Evolutionary conservation across 257 asterid genomes (phyloP), one percentile per base, ranked within the genome.

Genomic region (Voacanga thouarsii): DNA sequence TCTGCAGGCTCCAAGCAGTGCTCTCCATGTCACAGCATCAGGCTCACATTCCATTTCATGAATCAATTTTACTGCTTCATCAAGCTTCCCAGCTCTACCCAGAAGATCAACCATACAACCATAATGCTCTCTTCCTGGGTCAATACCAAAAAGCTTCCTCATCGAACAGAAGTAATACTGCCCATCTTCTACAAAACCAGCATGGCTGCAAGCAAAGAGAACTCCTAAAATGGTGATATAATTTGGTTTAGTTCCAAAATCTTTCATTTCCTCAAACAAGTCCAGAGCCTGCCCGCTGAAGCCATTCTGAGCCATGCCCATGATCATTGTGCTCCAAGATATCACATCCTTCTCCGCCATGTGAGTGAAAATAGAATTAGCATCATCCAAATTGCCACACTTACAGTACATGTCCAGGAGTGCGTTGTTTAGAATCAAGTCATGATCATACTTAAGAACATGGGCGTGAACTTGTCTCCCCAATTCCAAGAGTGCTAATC

Each of bases 291-390:
- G 87, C 69, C 82, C 80, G 84, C 96, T 91, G 84, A 89, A 92
- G 74, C 99, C 99, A 82, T 94, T 94, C 78, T 92, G 97, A 56
- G 98, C 99, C 65, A 88, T 85, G 78, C 99, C 97, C 78, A 89
- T 92, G 78, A 94, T 89, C 97, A 94, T 92, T 71, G 99, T 92
- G 87, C 99, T 94, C 96, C 97, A 94, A 23, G 98, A 94, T 61
- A 92, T 90, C 65, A 92, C 97, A 37, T 94, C 98, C 76, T 89
- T 94, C 30, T 86, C 89, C 51, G 4, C 47, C 99, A 94, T 94
- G 30, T 80, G 86, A 60, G 84, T 76, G 82, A 94, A 94, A 75
- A 87, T 71, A 15, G 37, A 11, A 81, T 89, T 77, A 65, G 99
- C 87, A 80, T 94, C 96, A 63, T 89, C 80, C 80, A 92, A 80